phyloP scores from a whole-genome alignment of 305 asterid species.

The Fraxinus platypoda region DNA sequence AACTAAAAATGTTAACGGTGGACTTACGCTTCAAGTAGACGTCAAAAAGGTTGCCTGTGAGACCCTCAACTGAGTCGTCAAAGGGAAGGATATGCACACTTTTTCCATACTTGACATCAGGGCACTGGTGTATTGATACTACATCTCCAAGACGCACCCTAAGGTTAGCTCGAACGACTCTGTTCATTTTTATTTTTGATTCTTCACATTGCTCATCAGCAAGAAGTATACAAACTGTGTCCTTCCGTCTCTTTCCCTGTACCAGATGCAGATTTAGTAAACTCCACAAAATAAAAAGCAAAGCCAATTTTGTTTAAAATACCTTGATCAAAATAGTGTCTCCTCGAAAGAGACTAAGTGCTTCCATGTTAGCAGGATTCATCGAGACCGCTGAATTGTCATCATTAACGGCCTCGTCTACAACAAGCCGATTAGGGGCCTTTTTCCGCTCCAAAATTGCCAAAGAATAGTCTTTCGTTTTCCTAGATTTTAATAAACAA shows the following conservation, averaged over 20 bases:
- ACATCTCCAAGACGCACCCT: conserved; percentile 40
- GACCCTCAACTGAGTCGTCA: conserved; percentile 47
- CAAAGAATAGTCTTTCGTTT: conserved; percentile 36
- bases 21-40: conserved; percentile 46
- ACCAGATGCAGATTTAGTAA: background rate
- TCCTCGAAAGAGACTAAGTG: conserved; percentile 48
- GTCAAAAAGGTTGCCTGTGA: conserved; percentile 51
- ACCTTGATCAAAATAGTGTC: conserved; percentile 42
- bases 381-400: conserved; percentile 41
- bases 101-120: conserved; percentile 49
- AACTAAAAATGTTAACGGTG: background rate
- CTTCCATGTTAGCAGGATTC: conserved; percentile 42
- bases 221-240: conserved; percentile 42
- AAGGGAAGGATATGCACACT: conserved; percentile 50
- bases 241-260: conserved; percentile 44
- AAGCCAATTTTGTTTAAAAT: background rate
- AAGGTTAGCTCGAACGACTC: conserved; percentile 43
- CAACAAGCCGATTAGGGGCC: conserved; percentile 49
- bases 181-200: conserved; percentile 47
- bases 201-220: conserved; percentile 49
- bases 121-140: conserved; percentile 50
- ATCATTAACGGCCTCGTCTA: conserved; percentile 43
- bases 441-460: conserved; percentile 47
- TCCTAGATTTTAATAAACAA: conserved; percentile 28
- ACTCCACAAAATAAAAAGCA: background rate